Base-by-base conservation (phyloP, 768 basidiomycete species). In the Rhizopogon roseolus region DNA sequence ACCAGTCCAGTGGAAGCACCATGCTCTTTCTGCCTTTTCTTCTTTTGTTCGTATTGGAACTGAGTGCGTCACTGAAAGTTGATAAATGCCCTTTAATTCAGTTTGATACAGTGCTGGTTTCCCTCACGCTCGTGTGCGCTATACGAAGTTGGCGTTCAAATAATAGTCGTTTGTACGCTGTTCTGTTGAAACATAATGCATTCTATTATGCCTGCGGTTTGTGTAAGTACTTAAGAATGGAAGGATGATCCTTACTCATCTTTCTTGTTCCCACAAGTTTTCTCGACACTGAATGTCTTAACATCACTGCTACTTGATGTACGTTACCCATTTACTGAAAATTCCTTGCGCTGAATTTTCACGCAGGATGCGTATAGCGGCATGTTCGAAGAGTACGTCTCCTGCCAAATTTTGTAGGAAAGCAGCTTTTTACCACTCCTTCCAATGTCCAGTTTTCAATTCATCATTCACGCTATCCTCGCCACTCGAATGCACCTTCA, bases 121-220 rank as follows among this genome's bases (percentile, higher is more conserved):
- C 51, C n/a, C 41, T 54, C 28, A 54, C 54, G 5, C 42, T 53
- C 22, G 22, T 25, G 40, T 40, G 49, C n/a, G 54, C 17, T 10
- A 28, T 53, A 32, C 19, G 28, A 43, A 28, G 4, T n/a, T 54
- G 50, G 39, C 51, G 50, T 41, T 14, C 7, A 13, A 13, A 17
- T 6, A 1, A 13, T 25, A 16, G 9, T 22, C 29, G 22, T 29
- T 36, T 52, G 16, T 22, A 41, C 38, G 9, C 14, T 52, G 36
- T 43, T 25, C 17, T 54, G 14, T 13, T 52, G 19, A 51, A 54
- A 36, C 54, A 54, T 32, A 54, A 54, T 27, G 13, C 43, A 6
- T 52, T 54, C 13, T 54, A 54, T 28, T 54, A 52, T 28, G 38
- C 19, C 16, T 54, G 50, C 27, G 54, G 54, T 25, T 38, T 54